Base-by-base conservation (phyloP, 495 filamentous ascomycete species). In the Aspergillus wentii region DNA sequence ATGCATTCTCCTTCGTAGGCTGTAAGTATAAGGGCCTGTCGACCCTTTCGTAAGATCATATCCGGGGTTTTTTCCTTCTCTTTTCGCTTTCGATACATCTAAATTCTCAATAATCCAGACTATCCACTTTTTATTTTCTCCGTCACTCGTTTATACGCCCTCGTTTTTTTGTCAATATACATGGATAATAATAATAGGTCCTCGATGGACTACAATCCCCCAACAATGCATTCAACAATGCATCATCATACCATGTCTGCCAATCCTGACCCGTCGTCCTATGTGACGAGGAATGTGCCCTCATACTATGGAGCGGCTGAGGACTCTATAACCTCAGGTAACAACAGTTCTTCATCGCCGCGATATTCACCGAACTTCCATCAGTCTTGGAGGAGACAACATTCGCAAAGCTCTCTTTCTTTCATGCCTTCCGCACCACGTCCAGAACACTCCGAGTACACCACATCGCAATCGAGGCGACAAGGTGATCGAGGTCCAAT, bases 371-470 rank as follows among this genome's bases (percentile, higher is more conserved):
- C 53, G 10, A 44, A 39, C n/a, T n/a, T 51, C 6, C 49, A 53
- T 14, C 49, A n/a, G n/a, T n/a, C 49, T 16, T 48, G 49, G 49
- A 48, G 35, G 37, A 48, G 42, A 25, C 49, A 53, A 17, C 45
- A 54, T 21, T 42, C 53, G 8, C 53, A 49, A 26, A 51, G 43
- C 20, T 51, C 53, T 16, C 46, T 61, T 10, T 57, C 54, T 17
- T 57, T 57, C 33, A 30, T 57, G 28, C 47, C 51, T 17, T 52
- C 56, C 21, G 45, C 44, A 3, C 43, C 40, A 15, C 45, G 56
- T 8, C 35, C 35, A 14, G 56, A 56, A 30, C 46, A 50, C 9
- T 35, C 33, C n/a, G 64, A 68, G 22, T 54, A 53, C 34, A 57
- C 57, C 5, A 46, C 51, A 16, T 43, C 54, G n/a, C 43, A 55